phyloP scores from a whole-genome alignment of 441 rosid species.

The Eutrema salsugineum region DNA sequence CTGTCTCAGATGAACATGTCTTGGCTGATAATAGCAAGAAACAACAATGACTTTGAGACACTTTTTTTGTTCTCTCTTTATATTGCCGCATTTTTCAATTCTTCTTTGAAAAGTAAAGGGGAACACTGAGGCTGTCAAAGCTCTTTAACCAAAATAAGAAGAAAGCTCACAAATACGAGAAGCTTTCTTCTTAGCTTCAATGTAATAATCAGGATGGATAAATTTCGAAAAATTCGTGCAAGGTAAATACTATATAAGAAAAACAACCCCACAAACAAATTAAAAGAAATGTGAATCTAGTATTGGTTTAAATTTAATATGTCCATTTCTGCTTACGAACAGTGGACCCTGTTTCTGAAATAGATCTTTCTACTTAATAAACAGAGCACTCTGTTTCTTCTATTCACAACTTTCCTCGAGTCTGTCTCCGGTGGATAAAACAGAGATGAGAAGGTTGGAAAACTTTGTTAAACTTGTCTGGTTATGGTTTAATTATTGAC shows the following conservation, averaged over 20 bases:
- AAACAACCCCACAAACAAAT: background rate
- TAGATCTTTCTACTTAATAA: background rate
- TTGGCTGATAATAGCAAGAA: conserved; percentile 44
- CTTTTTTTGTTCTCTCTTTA: too few relatives aligned
- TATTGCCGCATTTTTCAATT: conserved; percentile 16
- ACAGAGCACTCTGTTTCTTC: background rate
- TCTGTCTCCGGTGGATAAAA: background rate
- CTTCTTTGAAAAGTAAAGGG: conserved; percentile 15
- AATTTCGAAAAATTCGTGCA: background rate
- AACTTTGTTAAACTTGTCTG: too few relatives aligned
- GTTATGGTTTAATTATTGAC: background rate
- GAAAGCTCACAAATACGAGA: conserved; percentile 8
- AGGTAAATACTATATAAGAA: background rate
- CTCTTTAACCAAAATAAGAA: conserved; percentile 12
- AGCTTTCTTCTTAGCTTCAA: conserved; percentile 17
- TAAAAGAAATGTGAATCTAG: background rate
- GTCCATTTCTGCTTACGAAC: background rate
- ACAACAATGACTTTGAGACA: conserved; percentile 33
- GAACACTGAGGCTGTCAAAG: conserved; percentile 1
- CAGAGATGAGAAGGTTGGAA: background rate
- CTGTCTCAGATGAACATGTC: conserved; percentile 44
- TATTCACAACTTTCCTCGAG: too few relatives aligned
- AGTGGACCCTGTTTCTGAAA: background rate
- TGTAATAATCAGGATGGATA: background rate
- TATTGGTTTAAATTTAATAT: background rate